Evolutionary conservation across 2,329 filamentous ascomycete genomes (phyloP), one percentile per base, ranked within the genome.

Genomic region (Periconia sp.): DNA sequence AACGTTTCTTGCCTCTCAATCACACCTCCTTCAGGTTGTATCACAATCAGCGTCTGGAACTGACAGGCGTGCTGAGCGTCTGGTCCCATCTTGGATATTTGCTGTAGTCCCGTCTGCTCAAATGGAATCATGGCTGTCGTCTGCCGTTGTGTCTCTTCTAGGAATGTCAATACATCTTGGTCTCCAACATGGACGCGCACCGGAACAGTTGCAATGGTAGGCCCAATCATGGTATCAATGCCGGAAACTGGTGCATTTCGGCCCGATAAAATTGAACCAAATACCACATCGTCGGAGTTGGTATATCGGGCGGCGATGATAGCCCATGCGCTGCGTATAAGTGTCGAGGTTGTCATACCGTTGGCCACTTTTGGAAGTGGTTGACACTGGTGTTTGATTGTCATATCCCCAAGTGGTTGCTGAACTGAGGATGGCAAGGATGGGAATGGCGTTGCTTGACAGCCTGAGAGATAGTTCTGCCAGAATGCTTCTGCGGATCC

Each of bases 121-220:
- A 3, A 14, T 3, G 18, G 17, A 3, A 27, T 27, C 42, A 45
- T 27, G 6, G 9, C 18, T 7, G 42, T 2, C 2, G 14, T 7
- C 20, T 45, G 42, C 14, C 15, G 8, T n/a, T 45, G 42, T 3
- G 23, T 7, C 6, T 23, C 20, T 7, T 13, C 3, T 14, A 45
- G 23, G 15, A 27, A 45, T 7, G 3, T 19, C 2, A 3, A 7
- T 5, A 37, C 15, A 3, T 5, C 13, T 5, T 5, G 42, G 5
- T n/a, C 2, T 2, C 18, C 15, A 2, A n/a, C 3, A 3, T 6
- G 23, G 2, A 45, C 3, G 7, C 42, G 17, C 13, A 45, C 23
- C 7, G 74, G 74, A 0, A 75, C 62, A 0, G 73, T 74, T 2
- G 71, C 74, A 23, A 79, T 76, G 1, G 75, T 70, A 1, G 77